Percentiles rank a stretch among this genome's conserved stretches.
phyloP scores from a whole-genome alignment of 768 basidiomycete species.

The Hebeloma cylindrosporum region DNA sequence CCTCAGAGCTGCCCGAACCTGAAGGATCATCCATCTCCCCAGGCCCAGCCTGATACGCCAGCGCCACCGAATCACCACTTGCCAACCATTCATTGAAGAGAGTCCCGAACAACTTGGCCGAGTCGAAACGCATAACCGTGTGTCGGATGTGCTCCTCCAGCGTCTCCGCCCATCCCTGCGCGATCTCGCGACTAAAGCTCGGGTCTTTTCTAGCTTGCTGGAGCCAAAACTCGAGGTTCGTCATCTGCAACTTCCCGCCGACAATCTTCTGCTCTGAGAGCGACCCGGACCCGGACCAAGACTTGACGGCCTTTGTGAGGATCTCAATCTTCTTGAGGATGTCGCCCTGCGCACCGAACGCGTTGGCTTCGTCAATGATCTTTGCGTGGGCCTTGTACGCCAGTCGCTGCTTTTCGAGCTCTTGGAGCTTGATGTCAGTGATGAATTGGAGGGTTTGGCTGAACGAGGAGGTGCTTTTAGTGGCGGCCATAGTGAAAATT shows the following conservation, averaged over 20 bases:
- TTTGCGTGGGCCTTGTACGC: slow-evolving; percentile 35
- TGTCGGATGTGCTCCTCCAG: slow-evolving; percentile 40
- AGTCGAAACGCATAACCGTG: slow-evolving; percentile 35
- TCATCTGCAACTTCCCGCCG: slow-evolving; percentile 21
- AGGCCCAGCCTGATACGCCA: slow-evolving; percentile 19
- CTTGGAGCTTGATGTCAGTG: slow-evolving; percentile 43
- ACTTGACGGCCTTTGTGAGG: slow-evolving; percentile 32
- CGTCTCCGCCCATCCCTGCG: slow-evolving; percentile 35
- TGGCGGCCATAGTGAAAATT: no score
- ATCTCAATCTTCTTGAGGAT: slow-evolving; percentile 33
- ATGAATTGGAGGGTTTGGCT: slow-evolving; percentile 43
- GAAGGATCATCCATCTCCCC: slow-evolving; percentile 3
- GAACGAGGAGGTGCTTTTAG: no score
- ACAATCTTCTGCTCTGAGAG: slow-evolving; percentile 18
- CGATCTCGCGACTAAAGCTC: slow-evolving; percentile 33
- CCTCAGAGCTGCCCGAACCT: no score
- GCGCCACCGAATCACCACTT: slow-evolving; percentile 39
- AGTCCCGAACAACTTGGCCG: slow-evolving; percentile 39
- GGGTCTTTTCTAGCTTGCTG: slow-evolving; percentile 42
- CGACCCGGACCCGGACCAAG: slow-evolving; percentile 37
- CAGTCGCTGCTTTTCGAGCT: slow-evolving; percentile 40
- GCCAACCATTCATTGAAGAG: slow-evolving; percentile 44
- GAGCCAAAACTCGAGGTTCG: slow-evolving; percentile 34
- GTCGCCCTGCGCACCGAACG: slow-evolving; percentile 19
- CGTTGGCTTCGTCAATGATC: slow-evolving; percentile 29